Conservation (phyloP, 31 red algal species). For the Odonthalia washingtoniensis region DNA sequence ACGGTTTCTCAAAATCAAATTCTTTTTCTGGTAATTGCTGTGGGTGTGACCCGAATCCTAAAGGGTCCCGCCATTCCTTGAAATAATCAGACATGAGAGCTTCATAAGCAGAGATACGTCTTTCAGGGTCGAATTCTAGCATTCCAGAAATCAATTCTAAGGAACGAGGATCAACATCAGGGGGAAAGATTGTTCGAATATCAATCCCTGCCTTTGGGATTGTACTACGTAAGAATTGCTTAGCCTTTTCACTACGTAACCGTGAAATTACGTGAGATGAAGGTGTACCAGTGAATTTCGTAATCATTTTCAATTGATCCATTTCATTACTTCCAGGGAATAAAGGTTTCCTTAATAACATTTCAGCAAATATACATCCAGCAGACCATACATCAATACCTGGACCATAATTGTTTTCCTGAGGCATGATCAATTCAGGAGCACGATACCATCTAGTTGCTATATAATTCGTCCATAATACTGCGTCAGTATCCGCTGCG, state of each 20-base stretch:
- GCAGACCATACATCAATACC: constrained; percentile 92
- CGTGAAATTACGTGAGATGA: constrained; percentile 60
- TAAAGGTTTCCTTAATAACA: constrained; percentile 75
- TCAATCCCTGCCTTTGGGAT: constrained; percentile 24
- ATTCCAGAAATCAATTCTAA: constrained; percentile 82
- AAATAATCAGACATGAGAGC: constrained; percentile 93
- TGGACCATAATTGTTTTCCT: constrained; percentile 78
- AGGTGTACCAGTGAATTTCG: constrained; percentile 85
- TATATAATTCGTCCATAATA: no score
- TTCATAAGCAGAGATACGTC: constrained; percentile 67
- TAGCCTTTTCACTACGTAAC: constrained; percentile 67
- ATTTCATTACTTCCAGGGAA: constrained; percentile 74
- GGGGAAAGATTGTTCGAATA: constrained; percentile 66
- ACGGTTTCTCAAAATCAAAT: constrained; percentile 92
- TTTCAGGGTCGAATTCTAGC: constrained; percentile 91
- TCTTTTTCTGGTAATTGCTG: constrained; percentile 73
- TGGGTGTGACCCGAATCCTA: constrained; percentile 76
- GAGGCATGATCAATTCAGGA: no score
- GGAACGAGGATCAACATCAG: constrained; percentile 57
- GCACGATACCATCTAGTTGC: no score
- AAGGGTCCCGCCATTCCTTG: constrained; percentile 73
- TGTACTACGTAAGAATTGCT: constrained; percentile 49
- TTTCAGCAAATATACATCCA: constrained; percentile 95
- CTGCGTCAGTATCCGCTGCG: constrained; percentile 67
- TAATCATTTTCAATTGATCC: constrained; percentile 91